Base-by-base conservation (phyloP, 371 early-diverging fungal genomes). In the Phascolomyces articulosus region DNA sequence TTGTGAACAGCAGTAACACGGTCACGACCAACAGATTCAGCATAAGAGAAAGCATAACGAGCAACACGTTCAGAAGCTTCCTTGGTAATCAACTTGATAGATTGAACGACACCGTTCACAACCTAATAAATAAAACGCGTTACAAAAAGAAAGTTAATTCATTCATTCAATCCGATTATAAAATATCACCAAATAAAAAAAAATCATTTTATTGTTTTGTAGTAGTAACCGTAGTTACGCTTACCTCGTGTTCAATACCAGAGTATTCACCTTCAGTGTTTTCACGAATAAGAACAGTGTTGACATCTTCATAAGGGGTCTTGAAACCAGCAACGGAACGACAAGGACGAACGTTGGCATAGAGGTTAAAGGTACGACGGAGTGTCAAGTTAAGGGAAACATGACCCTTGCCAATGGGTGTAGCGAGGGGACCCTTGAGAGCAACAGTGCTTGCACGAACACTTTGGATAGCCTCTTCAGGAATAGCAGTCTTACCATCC, bases 181-280 rank as follows among this genome's bases (percentile, higher is more conserved):
- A 23, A 7, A 0, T 23, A 31, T 18, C 23, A 20, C 11, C 44
- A 21, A 55, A 18, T 24, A 44, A 23, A 40, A 40, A 51, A 51
- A 51, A 24, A 20, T 47, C 47, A 51, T 24, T 20, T 27, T 9
- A 9, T 34, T 34, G 6, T 34, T 34, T 34, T 34, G 34, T 34
- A 11, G n/a, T n/a, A n/a, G n/a, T n/a, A n/a, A n/a, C n/a, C n/a
- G n/a, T n/a, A n/a, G n/a, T n/a, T n/a, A n/a, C n/a, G n/a, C n/a
- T 55, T 64, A 91, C 91, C 80, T 93, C 93, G 85, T 97, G 98
- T 84, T 97, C 98, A 73, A 98, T 97, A 58, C 98, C 98, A 70
- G 94, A 94, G 89, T 98, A 98, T 85, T 98, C 98, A 70, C 98
- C 99, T 84, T 98, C 99, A 40, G 99, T 98, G 90, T 98, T 98